Evolutionary conservation across 257 asterid species (phyloP).

Genomic region (Solanum sitiens): DNA sequence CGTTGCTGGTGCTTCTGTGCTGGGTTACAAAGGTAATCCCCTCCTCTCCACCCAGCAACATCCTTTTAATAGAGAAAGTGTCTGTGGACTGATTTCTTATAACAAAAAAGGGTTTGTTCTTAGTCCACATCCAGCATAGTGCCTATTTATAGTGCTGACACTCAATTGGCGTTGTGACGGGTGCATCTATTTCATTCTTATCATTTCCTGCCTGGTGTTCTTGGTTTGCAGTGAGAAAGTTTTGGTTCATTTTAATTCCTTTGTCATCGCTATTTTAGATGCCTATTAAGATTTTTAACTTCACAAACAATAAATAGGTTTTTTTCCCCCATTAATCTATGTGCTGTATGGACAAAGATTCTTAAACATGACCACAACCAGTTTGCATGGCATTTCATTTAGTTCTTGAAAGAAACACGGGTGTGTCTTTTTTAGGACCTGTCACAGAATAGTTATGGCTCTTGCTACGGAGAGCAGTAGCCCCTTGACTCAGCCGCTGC

Average conservation of each 20-base stretch:
- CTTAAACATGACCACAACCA: background rate
- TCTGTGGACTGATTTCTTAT: background rate
- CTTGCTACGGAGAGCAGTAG: background rate
- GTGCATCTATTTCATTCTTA: background rate
- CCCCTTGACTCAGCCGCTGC: background rate
- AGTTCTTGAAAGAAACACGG: background rate
- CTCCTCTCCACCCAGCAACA: background rate
- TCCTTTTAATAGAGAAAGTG: background rate
- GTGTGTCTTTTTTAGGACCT: background rate
- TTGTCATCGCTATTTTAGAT: background rate
- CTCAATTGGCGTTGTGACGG: background rate
- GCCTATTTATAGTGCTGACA: background rate
- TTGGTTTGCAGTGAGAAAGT: background rate
- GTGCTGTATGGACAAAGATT: background rate
- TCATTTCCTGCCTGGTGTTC: background rate
- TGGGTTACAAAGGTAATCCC: conserved; percentile 74
- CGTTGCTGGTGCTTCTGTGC: conserved; percentile 78
- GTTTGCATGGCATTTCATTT: background rate
- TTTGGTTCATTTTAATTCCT: background rate
- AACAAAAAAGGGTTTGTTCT: background rate
- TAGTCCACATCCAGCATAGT: background rate
- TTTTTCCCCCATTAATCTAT: background rate
- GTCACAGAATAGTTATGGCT: background rate
- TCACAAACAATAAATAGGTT: background rate
- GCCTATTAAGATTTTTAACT: background rate